These are phyloP conservation scores for Alternaria brassicicola DNA, from an alignment of 2,329 filamentous ascomycete genomes.

Conservation along the genomic window DNA sequence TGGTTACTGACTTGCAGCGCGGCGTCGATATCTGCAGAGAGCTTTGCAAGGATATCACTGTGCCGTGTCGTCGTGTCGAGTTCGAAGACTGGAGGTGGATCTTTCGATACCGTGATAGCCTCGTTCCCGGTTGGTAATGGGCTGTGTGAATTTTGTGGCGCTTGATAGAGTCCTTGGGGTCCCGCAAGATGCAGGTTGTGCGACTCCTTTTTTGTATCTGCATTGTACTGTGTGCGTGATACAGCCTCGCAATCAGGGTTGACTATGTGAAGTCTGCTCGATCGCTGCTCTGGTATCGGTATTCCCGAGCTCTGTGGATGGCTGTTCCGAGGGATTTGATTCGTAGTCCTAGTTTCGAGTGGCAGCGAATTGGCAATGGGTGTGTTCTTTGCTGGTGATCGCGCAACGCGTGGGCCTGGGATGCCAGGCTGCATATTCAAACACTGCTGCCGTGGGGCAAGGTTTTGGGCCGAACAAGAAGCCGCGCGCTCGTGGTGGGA, in stretches of 20 bases:
- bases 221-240: conserved; percentile 1
- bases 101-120: neutral
- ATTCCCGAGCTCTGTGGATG: neutral
- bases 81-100: conserved; percentile 11
- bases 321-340: neutral
- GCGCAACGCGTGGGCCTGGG: neutral
- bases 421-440: neutral
- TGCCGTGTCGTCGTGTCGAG: conserved; percentile 10
- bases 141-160: neutral
- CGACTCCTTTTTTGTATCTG: neutral
- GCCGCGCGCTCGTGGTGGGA: neutral
- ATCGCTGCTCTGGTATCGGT: neutral
- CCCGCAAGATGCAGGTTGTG: conserved; percentile 5
- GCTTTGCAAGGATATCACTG: conserved; percentile 21
- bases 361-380: no score
- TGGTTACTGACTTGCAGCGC: neutral
- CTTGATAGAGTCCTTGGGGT: conserved; percentile 5
- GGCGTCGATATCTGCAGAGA: conserved; percentile 25
- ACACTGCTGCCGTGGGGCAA: neutral
- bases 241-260: neutral
- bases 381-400: neutral
- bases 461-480: neutral
- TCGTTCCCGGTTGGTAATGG: neutral
- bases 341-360: neutral
- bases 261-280: neutral